A percentile compares a stretch with the other conserved stretches of the same genome.
phyloP scores from a whole-genome alignment of 192 early-diverging fungal species.

The Coemansia javaensis region DNA sequence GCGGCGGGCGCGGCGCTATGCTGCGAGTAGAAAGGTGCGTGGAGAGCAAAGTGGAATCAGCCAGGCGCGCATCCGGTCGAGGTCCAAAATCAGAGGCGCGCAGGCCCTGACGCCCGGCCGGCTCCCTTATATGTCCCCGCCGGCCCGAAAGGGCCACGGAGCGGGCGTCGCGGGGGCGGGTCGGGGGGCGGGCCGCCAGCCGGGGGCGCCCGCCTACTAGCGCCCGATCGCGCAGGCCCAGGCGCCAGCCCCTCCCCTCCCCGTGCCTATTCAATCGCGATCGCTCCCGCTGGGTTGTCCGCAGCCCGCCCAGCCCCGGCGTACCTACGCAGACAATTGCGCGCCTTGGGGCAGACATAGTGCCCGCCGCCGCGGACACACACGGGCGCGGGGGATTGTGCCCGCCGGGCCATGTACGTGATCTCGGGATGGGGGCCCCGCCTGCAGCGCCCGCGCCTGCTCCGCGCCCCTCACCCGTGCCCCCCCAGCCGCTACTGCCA shows the following conservation, averaged over 20 bases:
- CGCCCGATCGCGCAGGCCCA: conserved; percentile 6
- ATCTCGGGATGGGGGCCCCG: conserved; percentile 1
- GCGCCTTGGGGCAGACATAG: no score
- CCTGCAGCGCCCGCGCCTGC: no score
- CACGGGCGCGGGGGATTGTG: not conserved
- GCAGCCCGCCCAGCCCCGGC: not conserved
- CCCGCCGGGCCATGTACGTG: conserved; percentile 9
- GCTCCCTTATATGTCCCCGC: conserved; percentile 4
- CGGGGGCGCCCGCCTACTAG: conserved; percentile 5
- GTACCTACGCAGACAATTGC: no score
- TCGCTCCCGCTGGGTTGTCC: not conserved
- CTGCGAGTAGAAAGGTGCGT: conserved; percentile 8
- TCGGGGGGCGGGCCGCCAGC: conserved; percentile 2
- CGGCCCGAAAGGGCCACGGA: conserved; percentile 2
- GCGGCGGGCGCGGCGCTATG: conserved; percentile 1
- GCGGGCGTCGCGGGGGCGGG: conserved; percentile 1
- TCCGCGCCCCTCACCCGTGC: no score
- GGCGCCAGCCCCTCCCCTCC: conserved; percentile 9
- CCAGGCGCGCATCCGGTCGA: not conserved
- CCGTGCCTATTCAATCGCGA: not conserved
- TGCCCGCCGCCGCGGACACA: no score
- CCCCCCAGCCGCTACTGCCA: no score
- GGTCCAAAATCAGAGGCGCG: conserved; percentile 9
- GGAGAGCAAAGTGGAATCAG: conserved; percentile 2
- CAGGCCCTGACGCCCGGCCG: conserved; percentile 5